Evolutionary conservation across 208 protist genomes (phyloP).

Genomic region (Trypanosoma melophagium): DNA sequence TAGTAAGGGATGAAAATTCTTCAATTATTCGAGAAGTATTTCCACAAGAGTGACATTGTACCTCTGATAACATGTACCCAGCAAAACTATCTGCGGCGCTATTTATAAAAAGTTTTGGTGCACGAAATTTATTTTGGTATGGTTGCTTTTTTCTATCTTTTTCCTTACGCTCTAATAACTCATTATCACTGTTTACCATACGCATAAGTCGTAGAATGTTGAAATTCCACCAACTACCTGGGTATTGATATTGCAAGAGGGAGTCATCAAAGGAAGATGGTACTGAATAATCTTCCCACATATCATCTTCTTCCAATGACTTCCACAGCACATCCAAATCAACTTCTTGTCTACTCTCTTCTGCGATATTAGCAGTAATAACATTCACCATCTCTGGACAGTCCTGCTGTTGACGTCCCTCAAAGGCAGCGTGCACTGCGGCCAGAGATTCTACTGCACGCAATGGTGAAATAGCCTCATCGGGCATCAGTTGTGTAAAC

Average conservation of each 20-base stretch:
- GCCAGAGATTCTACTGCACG: conserved; percentile 55
- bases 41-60: conserved; percentile 69
- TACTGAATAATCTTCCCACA: neutral
- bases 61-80: conserved; percentile 70
- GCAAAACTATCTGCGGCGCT: conserved; percentile 75
- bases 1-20: conserved; percentile 66
- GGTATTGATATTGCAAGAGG: neutral
- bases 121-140: conserved; percentile 34
- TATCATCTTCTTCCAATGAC: conserved; percentile 35
- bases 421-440: conserved; percentile 67
- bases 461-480: conserved; percentile 45
- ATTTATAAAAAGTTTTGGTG: conserved; percentile 62
- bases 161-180: conserved; percentile 41
- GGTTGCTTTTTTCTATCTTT: conserved; percentile 32
- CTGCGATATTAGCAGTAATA: conserved; percentile 62
- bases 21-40: conserved; percentile 64
- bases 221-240: conserved; percentile 27
- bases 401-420: conserved; percentile 87
- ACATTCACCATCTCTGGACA: conserved; percentile 82
- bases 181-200: conserved; percentile 70
- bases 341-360: conserved; percentile 60
- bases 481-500: conserved; percentile 21
- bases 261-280: neutral
- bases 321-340: conserved; percentile 51
- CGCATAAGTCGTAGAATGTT: conserved; percentile 50